Evolutionary conservation across 2,329 filamentous ascomycete species (phyloP).

Genomic region (Chalara sp.): DNA sequence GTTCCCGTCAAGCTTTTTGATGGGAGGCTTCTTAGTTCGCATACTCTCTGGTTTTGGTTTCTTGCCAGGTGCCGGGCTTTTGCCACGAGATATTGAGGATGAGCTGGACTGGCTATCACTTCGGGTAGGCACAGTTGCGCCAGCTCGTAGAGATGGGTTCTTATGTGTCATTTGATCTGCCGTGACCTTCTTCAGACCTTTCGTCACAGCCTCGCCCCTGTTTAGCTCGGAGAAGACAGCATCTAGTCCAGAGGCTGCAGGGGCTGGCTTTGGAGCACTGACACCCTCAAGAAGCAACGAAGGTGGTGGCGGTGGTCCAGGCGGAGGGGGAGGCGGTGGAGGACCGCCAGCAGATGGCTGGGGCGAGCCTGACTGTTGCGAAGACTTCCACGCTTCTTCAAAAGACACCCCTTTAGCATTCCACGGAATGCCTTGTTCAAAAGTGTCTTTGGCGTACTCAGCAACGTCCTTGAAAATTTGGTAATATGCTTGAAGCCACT

Average conservation of each 20-base stretch:
- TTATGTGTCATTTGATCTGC: slow-evolving; percentile 97
- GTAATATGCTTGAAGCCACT: slow-evolving; percentile 92
- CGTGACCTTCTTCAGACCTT: slow-evolving; percentile 87
- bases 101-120: slow-evolving; percentile 45
- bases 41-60: slow-evolving; percentile 83
- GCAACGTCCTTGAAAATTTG: slow-evolving; percentile 78
- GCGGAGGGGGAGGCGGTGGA: slow-evolving; percentile 13
- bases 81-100: slow-evolving; percentile 50
- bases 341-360: slow-evolving; percentile 36
- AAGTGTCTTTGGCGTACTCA: slow-evolving; percentile 80
- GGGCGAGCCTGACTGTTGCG: slow-evolving; percentile 44
- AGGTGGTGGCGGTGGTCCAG: slow-evolving; percentile 35
- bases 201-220: slow-evolving; percentile 80
- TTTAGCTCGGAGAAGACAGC: slow-evolving; percentile 92
- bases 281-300: slow-evolving; percentile 50
- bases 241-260: slow-evolving; percentile 58
- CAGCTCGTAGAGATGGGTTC: slow-evolving; percentile 78
- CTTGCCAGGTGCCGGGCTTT: slow-evolving; percentile 82
- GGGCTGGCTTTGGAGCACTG: slow-evolving; percentile 35
- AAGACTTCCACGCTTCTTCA: slow-evolving; percentile 54
- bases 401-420: slow-evolving; percentile 72
- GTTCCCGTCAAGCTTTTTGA: slow-evolving; percentile 75
- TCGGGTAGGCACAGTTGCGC: slow-evolving; percentile 59
- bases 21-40: slow-evolving; percentile 74
- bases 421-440: slow-evolving; percentile 75